Conservation (phyloP, 495 filamentous ascomycete species). For the Penicillium cosmopolitanum region DNA sequence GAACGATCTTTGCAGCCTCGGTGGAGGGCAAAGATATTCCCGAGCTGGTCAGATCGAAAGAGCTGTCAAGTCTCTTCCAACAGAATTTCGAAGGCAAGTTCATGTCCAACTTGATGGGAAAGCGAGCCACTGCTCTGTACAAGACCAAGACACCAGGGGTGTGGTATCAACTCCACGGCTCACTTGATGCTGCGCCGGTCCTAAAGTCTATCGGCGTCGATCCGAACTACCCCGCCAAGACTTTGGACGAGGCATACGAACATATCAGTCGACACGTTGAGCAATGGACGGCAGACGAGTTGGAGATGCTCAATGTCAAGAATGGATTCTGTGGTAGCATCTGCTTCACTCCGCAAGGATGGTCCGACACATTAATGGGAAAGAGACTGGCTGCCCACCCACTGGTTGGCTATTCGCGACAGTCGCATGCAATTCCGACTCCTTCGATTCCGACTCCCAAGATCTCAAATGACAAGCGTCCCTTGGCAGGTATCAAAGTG, state of each 20-base stretch:
- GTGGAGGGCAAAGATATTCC: slow-evolving; percentile 27
- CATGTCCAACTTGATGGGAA: slow-evolving; percentile 21
- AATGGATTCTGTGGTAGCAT: slow-evolving; percentile 40
- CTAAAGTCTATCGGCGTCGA: slow-evolving; percentile 33
- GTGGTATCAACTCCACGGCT: slow-evolving; percentile 42
- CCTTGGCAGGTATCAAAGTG: slow-evolving; percentile 62
- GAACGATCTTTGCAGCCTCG: slow-evolving; percentile 22
- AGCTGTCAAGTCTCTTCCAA: not conserved
- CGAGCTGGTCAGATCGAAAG: not conserved
- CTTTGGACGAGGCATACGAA: slow-evolving; percentile 4
- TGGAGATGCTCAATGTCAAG: slow-evolving; percentile 37
- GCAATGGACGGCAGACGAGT: slow-evolving; percentile 35
- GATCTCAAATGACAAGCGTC: slow-evolving; percentile 27
- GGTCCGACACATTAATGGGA: slow-evolving; percentile 36
- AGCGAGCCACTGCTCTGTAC: slow-evolving; percentile 31
- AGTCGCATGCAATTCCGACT: slow-evolving; percentile 29
- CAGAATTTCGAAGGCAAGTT: slow-evolving; percentile 7
- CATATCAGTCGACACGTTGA: slow-evolving; percentile 31
- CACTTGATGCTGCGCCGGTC: slow-evolving; percentile 25
- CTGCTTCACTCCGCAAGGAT: slow-evolving; percentile 34
- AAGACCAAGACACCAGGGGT: slow-evolving; percentile 28
- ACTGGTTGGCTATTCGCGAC: slow-evolving; percentile 25
- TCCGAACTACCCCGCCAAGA: slow-evolving; percentile 10
- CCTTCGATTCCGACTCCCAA: slow-evolving; percentile 18
- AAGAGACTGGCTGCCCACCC: slow-evolving; percentile 28